These are phyloP conservation scores for Raphanus raphanistrum DNA, from an alignment of 345 rosid species.

Conservation along the genomic window DNA sequence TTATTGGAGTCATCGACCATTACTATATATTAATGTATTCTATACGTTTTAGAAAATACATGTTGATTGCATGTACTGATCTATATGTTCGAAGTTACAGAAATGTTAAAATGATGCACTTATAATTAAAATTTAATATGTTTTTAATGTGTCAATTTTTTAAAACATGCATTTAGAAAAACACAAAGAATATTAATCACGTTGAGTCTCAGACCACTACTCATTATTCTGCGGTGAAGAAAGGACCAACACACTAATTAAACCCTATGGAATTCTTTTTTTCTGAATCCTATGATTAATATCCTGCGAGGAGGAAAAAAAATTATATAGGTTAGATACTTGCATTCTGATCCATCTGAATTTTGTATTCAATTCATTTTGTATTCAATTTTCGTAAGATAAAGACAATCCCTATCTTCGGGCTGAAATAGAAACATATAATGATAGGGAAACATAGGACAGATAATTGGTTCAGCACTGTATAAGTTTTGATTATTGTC, in stretches of 20 bases:
- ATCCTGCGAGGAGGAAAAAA: neutral
- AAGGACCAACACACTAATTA: neutral
- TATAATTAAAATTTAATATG: no score
- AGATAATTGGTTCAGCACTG: neutral
- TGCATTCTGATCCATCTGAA: neutral
- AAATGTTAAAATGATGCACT: neutral
- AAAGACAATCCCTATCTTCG: neutral
- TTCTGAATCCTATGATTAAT: neutral
- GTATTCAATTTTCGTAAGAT: neutral
- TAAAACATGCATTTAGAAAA: no score
- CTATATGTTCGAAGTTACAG: no score
- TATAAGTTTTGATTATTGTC: neutral
- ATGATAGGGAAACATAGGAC: neutral
- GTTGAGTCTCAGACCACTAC: neutral
- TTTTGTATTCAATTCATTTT: neutral
- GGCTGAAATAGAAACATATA: neutral
- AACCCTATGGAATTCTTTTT: neutral
- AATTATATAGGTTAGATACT: neutral
- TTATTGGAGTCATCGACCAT: neutral
- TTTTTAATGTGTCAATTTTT: no score
- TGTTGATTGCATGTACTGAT: neutral
- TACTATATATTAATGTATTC: neutral
- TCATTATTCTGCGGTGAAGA: slow-evolving; percentile 16
- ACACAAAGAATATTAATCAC: neutral
- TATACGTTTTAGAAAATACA: neutral